phyloP scores from a whole-genome alignment of 1,284 basidiomycete species.

The Cutaneotrichosporon sp. region DNA sequence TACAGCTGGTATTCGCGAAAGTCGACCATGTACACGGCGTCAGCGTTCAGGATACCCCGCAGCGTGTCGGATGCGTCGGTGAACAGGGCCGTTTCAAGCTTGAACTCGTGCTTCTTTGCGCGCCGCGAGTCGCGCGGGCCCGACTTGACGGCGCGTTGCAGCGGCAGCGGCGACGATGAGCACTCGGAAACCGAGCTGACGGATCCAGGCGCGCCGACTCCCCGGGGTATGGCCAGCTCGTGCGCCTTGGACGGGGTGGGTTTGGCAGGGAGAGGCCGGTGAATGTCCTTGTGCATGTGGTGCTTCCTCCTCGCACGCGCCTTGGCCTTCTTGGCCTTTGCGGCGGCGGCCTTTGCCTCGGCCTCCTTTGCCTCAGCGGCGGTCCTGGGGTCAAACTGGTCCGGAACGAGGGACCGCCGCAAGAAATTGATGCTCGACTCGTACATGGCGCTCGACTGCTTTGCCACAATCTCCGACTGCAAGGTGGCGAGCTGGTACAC shows the following conservation, averaged over 20 bases:
- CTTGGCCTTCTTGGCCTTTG: background rate
- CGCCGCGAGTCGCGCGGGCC: conserved; percentile 29
- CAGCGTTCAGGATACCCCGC: conserved; percentile 29
- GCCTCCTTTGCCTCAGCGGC: background rate
- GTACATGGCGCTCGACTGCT: conserved; percentile 31
- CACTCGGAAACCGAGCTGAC: background rate
- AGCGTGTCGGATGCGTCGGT: conserved; percentile 32
- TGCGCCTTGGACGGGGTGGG: no score
- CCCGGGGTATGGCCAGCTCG: no score
- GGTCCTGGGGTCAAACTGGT: conserved; percentile 7
- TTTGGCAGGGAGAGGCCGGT: no score
- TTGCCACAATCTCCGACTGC: conserved; percentile 34
- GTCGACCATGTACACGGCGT: conserved; percentile 33
- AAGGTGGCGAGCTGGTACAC: conserved; percentile 42
- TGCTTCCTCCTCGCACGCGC: background rate
- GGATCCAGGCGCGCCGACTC: background rate
- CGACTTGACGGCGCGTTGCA: conserved; percentile 19
- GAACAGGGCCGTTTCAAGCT: conserved; percentile 21
- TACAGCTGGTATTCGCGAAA: conserved; percentile 38
- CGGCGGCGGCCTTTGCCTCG: background rate
- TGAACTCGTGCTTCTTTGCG: conserved; percentile 19
- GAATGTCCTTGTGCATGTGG: background rate
- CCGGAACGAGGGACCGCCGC: conserved; percentile 30
- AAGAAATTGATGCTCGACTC: conserved; percentile 39
- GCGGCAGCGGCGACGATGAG: background rate